Base-by-base conservation (phyloP, 1,139 yeast species). In the Taphrina confusa region DNA sequence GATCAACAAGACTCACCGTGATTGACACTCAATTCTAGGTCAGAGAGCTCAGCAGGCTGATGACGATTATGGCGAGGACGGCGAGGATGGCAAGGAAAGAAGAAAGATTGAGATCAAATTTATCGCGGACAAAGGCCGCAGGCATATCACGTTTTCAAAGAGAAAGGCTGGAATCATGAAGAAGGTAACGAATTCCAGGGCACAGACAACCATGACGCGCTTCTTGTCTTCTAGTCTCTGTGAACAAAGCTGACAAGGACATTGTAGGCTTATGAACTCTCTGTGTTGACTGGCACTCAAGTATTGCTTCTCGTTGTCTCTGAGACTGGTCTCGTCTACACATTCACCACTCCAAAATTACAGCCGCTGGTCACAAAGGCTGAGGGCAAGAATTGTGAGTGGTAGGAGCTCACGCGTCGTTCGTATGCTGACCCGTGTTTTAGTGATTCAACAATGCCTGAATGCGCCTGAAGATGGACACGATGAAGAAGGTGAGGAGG, bases 111-210 rank as follows among this genome's bases (percentile, higher is more conserved):
- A 92, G 74, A 92, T 92, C 74, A 89, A 90, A 77, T 92, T 92
- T 71, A 92, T 92, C 70, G 96, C 91, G 75, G 97, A 92, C 75
- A 92, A 92, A 76, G 88, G 96, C 31, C 84, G 97, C 74, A 89
- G 98, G 71, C 98, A 92, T 75, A 92, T 92, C 68, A 92, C 98
- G 27, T 92, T 92, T 70, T 88, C 96, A 59, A 92, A 92, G 77
- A 87, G 98, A 75, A 91, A 92, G 75, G 97, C 97, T 45, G 98
- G 98, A 66, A 92, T 92, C 70, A 92, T 92, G 98, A 92, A 92
- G 76, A 76, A 92, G 66, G 68, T 65, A 25, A n/a, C n/a, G n/a
- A n/a, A n/a, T n/a, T n/a, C n/a, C n/a, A n/a, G n/a, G n/a, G n/a
- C n/a, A n/a, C n/a, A n/a, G n/a, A n/a, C n/a, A n/a, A n/a, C n/a